Percentiles rank a stretch among this genome's conserved stretches.
phyloP scores from a whole-genome alignment of 2,329 filamentous ascomycete species.

The Exophiala lecanii-corni region DNA sequence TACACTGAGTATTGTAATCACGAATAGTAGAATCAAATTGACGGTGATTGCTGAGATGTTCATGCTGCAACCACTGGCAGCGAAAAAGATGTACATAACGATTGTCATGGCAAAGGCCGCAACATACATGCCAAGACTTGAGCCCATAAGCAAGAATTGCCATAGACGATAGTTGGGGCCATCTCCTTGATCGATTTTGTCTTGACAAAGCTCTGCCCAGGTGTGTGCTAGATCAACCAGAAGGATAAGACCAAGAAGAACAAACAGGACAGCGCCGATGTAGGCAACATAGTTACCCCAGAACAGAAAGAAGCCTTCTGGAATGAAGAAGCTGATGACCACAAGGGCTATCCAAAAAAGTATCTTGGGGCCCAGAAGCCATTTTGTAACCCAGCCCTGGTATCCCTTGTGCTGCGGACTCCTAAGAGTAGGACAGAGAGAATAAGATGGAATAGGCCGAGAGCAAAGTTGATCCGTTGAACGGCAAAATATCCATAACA shows the following conservation, averaged over 20 bases:
- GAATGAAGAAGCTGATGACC: constrained; percentile 90
- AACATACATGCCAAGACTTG: constrained; percentile 89
- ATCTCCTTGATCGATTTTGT: constrained; percentile 72
- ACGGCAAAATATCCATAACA: constrained; percentile 96
- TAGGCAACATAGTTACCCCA: constrained; percentile 95
- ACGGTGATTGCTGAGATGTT: constrained; percentile 94
- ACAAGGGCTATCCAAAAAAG: constrained; percentile 82
- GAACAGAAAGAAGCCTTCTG: constrained; percentile 87
- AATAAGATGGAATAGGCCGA: constrained; percentile 87
- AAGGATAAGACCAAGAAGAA: constrained; percentile 85
- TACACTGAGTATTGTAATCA: constrained; percentile 77
- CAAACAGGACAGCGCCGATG: constrained; percentile 82
- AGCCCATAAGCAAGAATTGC: constrained; percentile 83
- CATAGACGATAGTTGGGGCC: constrained; percentile 65
- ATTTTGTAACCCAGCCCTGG: constrained; percentile 85
- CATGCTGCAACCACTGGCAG: constrained; percentile 75
- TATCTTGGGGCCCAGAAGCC: constrained; percentile 99
- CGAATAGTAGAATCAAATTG: constrained; percentile 79
- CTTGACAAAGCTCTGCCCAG: constrained; percentile 94
- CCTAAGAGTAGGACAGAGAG: constrained; percentile 81
- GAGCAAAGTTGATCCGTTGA: constrained; percentile 95
- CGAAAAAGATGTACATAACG: constrained; percentile 96
- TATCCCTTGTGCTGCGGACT: constrained; percentile 79
- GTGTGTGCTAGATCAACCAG: constrained; percentile 92
- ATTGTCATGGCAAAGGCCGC: constrained; percentile 90